Evolutionary conservation across 495 filamentous ascomycete genomes (phyloP).

Genomic region (Lindgomyces ingoldianus): DNA sequence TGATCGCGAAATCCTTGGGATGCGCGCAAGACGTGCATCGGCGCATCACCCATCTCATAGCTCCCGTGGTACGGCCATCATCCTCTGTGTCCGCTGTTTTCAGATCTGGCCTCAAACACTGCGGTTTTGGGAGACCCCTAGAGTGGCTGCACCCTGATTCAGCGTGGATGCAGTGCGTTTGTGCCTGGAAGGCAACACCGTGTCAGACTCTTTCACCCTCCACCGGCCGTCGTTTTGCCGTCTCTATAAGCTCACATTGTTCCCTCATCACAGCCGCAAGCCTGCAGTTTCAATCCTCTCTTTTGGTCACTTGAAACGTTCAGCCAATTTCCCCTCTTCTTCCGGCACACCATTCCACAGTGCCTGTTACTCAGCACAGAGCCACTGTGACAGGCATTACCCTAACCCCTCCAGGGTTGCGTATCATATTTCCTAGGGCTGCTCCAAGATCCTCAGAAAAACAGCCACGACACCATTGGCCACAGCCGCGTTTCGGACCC

Average conservation of each 20-base stretch:
- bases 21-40: not conserved
- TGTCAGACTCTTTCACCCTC: not conserved
- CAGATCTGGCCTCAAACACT: not conserved
- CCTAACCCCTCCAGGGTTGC: conserved; percentile 17
- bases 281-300: conserved; percentile 18
- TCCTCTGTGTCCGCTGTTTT: not conserved
- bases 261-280: not conserved
- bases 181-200: conserved; percentile 24
- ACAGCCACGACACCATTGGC: conserved; percentile 1
- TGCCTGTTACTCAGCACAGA: not conserved
- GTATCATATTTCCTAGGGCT: conserved; percentile 27
- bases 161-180: no score
- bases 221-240: not conserved
- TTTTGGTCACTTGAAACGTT: conserved; percentile 23
- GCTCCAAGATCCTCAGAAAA: conserved; percentile 11
- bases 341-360: not conserved
- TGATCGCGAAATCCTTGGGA: no score
- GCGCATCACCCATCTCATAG: not conserved
- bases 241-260: conserved; percentile 19
- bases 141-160: no score
- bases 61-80: not conserved
- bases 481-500: not conserved
- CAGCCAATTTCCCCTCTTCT: conserved; percentile 21
- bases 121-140: not conserved
- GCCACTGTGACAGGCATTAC: conserved; percentile 19